phyloP scores from a whole-genome alignment of 345 rosid species.

The Geranium rotundifolium region DNA sequence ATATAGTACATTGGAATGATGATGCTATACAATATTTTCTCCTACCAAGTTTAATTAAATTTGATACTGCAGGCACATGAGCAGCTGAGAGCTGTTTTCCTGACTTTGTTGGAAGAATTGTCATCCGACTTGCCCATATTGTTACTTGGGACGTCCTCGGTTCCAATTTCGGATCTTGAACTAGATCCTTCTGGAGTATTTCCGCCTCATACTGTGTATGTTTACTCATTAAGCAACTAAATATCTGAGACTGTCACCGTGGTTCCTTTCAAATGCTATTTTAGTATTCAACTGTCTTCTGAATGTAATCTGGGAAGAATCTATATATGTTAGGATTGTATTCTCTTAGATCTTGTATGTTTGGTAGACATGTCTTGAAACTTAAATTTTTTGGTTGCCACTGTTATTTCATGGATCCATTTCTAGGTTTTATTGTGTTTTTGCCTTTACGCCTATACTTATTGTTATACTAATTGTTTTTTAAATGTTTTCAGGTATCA shows the following conservation, averaged over 20 bases:
- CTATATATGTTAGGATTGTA: not conserved
- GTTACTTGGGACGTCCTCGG: constrained; percentile 68
- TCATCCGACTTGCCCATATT: constrained; percentile 80
- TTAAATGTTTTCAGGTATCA: constrained; percentile 51
- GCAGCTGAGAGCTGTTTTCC: constrained; percentile 84
- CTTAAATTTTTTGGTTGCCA: not conserved
- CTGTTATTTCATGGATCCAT: not conserved
- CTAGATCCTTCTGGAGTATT: constrained; percentile 44
- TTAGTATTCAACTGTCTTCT: not conserved
- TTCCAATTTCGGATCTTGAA: constrained; percentile 40
- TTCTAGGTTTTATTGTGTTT: too few relatives aligned
- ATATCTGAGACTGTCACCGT: not conserved
- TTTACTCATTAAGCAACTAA: constrained; percentile 1
- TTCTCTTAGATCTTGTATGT: not conserved
- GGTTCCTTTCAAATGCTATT: not conserved
- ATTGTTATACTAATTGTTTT: constrained; percentile 10
- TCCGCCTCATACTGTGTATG: constrained; percentile 70
- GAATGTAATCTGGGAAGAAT: not conserved
- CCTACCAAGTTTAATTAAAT: not conserved
- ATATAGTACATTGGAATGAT: constrained; percentile 9
- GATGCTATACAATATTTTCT: constrained; percentile 6
- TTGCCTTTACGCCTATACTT: not conserved
- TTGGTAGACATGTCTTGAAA: not conserved
- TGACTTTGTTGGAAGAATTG: constrained; percentile 84
- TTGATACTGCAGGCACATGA: constrained; percentile 76